Base-by-base conservation (phyloP, 2,329 filamentous ascomycete genomes). In the Coniochaeta hoffmannii region DNA sequence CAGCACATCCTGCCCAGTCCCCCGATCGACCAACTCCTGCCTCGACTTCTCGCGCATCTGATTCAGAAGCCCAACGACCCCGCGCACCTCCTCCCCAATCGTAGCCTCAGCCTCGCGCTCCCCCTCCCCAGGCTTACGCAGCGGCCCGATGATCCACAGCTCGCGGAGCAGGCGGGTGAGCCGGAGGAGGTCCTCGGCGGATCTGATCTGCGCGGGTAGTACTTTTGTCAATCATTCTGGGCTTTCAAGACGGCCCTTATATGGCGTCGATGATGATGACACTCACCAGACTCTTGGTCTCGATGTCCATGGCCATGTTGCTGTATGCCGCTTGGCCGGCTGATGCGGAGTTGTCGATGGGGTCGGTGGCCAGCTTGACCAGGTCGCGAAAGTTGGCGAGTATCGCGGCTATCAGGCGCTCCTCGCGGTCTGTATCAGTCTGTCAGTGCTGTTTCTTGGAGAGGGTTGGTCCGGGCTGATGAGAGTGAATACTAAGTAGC, bases 151-250 rank as follows among this genome's bases (percentile, higher is more conserved):
- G 11, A 78, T 69, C 76, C 76, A 79, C 24, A 80, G 67, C 55
- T 76, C 72, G 59, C 78, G 77, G 56, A 81, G 68, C 58, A 75
- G 73, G 35, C 76, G 73, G 17, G 70, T 78, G 12, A 81, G 66
- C 28, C 67, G 63, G 4, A 79, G 68, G 3, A 81, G 68, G 56
- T 77, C 73, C 57, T 80, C 67, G 30, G 71, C 60, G 9, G 71
- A 71, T 57, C 70, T 66, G 55, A 74, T 70, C 73, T 76, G n/a
- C n/a, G n/a, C n/a, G n/a, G n/a, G n/a, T n/a, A n/a, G 53, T 31
- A 17, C 3, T 11, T 1, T 22, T 17, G 30, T 51, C 28, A 51
- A 28, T 12, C 9, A 31, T 8, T n/a, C 34, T 17, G 15, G 30
- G 7, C 30, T 12, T 32, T 12, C 8, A 17, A 8, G 8, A 8